A percentile compares a stretch with the other conserved stretches of the same genome.
Evolutionary conservation across 306 rosid genomes (phyloP).

Genomic region (Dalbergia cultrata): DNA sequence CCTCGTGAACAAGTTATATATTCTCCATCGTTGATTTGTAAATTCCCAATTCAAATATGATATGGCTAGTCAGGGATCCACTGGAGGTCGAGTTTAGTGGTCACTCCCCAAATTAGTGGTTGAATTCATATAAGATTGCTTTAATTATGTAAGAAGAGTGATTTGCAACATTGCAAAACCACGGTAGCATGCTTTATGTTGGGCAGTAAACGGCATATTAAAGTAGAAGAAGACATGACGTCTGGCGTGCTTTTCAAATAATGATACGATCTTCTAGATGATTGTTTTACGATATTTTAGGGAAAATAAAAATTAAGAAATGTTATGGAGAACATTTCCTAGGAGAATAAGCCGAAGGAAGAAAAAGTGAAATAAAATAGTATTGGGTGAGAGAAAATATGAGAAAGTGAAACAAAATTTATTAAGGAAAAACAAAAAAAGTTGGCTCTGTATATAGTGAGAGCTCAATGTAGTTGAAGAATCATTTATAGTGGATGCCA

Average conservation of each 20-base stretch:
- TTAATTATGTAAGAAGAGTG: not conserved
- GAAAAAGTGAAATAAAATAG: too few relatives aligned
- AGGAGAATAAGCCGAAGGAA: too few relatives aligned
- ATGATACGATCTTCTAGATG: not conserved
- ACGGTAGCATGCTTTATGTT: not conserved
- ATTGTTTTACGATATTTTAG: too few relatives aligned
- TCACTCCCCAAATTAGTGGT: not conserved
- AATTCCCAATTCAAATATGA: conserved; percentile 21
- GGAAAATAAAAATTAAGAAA: too few relatives aligned
- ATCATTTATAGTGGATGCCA: too few relatives aligned
- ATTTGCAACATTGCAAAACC: not conserved
- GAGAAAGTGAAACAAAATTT: too few relatives aligned
- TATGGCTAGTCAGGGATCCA: not conserved
- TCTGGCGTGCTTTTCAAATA: not conserved
- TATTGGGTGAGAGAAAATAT: too few relatives aligned
- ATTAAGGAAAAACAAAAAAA: too few relatives aligned
- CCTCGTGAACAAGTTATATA: conserved; percentile 39
- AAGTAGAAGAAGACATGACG: not conserved
- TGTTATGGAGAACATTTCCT: too few relatives aligned
- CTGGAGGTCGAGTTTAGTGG: conserved; percentile 5
- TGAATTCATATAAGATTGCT: not conserved
- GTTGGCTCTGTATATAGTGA: too few relatives aligned
- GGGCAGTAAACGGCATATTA: not conserved
- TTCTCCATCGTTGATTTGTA: conserved; percentile 26
- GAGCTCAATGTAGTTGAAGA: too few relatives aligned